Evolutionary conservation across 192 early-diverging fungal genomes (phyloP), one percentile per base, ranked within the genome.

Genomic region (Umbelopsis isabellina): DNA sequence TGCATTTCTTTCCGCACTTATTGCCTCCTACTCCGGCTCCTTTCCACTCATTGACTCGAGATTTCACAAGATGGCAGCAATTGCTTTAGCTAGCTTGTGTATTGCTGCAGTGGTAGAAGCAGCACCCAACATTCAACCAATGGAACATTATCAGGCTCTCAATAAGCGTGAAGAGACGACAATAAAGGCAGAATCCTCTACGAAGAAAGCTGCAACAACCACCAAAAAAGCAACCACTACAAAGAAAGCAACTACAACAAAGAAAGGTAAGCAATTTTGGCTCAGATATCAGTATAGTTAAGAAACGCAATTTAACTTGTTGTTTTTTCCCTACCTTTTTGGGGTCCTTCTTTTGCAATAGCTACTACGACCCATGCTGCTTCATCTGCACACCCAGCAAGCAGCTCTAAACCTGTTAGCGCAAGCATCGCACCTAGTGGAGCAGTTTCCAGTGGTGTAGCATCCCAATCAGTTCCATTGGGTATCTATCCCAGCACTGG

Each of bases 61-160:
- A 61, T 61, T 61, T 12, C 55, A 35, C 55, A 27, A 61, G 55
- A 61, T 61, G 55, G 55, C 55, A n/a, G 27, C 55, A 16, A 35
- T 61, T 13, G 55, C 55, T 30, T 25, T 61, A 30, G 55, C 25
- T 61, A 61, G 55, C 55, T 61, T 61, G 55, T 61, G 55, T 61
- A 61, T 61, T 4, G 55, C 55, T 18, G 21, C 55, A 5, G 30
- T 35, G 7, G 30, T 61, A 15, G 55, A 61, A 25, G 55, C 55
- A 25, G 27, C 55, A 18, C 30, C 55, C 16, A 30, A 35, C 13
- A 33, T 61, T 6, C 21, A 30, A 61, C 55, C 55, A 15, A 30
- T 61, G 16, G 55, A 61, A 61, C 13, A 61, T 35, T 61, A 61
- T 25, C 55, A 61, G 25, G 11, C 12, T 13, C 21, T 61, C 15